A percentile compares a stretch with the other conserved stretches of the same genome.
Conservation (phyloP, 2,329 filamentous ascomycete species). For the Arthroderma sp. region DNA sequence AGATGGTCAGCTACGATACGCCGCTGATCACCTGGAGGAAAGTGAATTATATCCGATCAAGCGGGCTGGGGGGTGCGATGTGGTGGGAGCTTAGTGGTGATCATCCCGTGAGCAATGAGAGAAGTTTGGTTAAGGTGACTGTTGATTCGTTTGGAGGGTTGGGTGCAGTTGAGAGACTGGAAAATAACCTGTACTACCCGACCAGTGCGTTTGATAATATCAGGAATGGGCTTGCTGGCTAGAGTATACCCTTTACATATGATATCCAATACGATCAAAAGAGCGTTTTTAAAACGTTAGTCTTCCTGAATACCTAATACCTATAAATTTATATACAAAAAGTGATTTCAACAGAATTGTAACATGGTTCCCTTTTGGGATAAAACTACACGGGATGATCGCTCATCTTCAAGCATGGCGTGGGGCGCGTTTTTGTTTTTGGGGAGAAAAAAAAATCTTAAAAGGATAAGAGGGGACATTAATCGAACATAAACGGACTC, state of each 20-base stretch:
- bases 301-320: too few species aligned
- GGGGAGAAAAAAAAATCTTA: neutral
- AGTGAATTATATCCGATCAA: slow-evolving; percentile 53
- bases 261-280: too few species aligned
- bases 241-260: neutral
- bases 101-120: slow-evolving; percentile 6
- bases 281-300: too few species aligned
- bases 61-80: slow-evolving; percentile 75
- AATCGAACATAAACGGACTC: slow-evolving; percentile 1
- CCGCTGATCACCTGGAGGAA: slow-evolving; percentile 55
- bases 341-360: too few species aligned
- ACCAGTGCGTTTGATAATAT: slow-evolving; percentile 9
- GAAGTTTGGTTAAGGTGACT: slow-evolving; percentile 8
- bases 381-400: too few species aligned
- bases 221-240: slow-evolving; percentile 4
- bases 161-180: slow-evolving; percentile 4
- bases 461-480: neutral
- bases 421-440: too few species aligned
- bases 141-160: slow-evolving; percentile 7
- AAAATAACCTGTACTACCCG: slow-evolving; percentile 8
- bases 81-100: slow-evolving; percentile 90
- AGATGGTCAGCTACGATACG: slow-evolving; percentile 67
- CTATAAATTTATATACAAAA: too few species aligned
- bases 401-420: too few species aligned
- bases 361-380: too few species aligned